Evolutionary conservation across 805 yeast genomes (phyloP).

Genomic region (Candida andamanensis): DNA sequence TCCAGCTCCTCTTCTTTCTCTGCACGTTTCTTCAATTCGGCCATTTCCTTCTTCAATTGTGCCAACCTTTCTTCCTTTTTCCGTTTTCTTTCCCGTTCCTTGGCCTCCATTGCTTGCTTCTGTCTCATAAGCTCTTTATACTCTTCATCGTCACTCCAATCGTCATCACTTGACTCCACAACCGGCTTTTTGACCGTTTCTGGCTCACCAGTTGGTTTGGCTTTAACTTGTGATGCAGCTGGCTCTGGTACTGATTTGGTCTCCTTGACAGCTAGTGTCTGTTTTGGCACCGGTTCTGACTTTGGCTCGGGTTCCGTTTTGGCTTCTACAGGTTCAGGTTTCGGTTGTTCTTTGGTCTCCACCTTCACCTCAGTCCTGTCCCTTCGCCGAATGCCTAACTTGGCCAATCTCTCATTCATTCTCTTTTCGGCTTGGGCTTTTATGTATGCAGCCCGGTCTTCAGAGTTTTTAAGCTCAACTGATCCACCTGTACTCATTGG

Average conservation of each 20-base stretch:
- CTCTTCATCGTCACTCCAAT: slow-evolving; percentile 42
- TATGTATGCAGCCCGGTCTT: slow-evolving; percentile 71
- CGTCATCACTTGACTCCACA: slow-evolving; percentile 12
- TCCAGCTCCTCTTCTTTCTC: slow-evolving; percentile 18
- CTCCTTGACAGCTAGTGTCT: neutral
- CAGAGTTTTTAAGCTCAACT: slow-evolving; percentile 17
- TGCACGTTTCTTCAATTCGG: slow-evolving; percentile 37
- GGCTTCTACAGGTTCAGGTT: slow-evolving; percentile 3
- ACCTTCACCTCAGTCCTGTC: slow-evolving; percentile 11
- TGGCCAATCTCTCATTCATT: slow-evolving; percentile 83
- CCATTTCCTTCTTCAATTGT: slow-evolving; percentile 54
- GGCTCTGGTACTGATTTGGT: neutral
- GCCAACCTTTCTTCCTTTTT: slow-evolving; percentile 58
- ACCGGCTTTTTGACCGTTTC: slow-evolving; percentile 9
- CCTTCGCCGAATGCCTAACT: slow-evolving; percentile 60
- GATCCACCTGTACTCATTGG: slow-evolving; percentile 10
- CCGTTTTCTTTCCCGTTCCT: slow-evolving; percentile 41
- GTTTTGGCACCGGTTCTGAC: neutral
- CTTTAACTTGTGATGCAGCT: no score
- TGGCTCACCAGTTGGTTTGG: no score
- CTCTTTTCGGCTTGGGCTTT: slow-evolving; percentile 71
- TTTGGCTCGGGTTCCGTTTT: no score
- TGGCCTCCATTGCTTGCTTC: slow-evolving; percentile 39
- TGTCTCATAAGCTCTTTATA: slow-evolving; percentile 46
- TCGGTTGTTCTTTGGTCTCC: slow-evolving; percentile 1